Base-by-base conservation (phyloP, 441 rosid genomes). In the Pelargonium cotyledonis region DNA sequence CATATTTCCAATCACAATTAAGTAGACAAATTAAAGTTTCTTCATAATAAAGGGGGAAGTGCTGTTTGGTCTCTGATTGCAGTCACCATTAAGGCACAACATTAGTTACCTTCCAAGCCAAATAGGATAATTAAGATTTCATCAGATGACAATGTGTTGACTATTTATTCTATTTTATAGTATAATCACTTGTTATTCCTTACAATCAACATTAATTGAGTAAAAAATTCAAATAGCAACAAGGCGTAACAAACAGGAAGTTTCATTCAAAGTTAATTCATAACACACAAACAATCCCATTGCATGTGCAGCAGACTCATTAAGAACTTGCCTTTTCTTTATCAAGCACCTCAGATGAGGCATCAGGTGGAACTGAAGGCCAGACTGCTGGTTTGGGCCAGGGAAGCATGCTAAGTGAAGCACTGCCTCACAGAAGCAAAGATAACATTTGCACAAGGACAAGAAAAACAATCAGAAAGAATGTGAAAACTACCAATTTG, bases 331-430 rank as follows among this genome's bases (percentile, higher is more conserved):
- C 99, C 96, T 90, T 95, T 83, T 95, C 99, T 88, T 95, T 95
- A 61, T 55, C 89, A 84, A 90, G 88, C 81, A 95, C 97, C 80
- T 86, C 87, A 7, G 91, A 66, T 68, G 97, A 83, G 78, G 92
- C 90, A 82, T 89, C 92, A 65, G 79, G 72, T 51, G 97, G 98
- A 85, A 89, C 83, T 55, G 88, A 88, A 65, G 99, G 98, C 98
- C 99, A 95, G 78, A 92, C 85, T 40, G 89, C 81, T 65, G 99
- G 98, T 76, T 87, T 95, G 65, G 99, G 98, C 99, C 98, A 90
- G 68, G 97, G 91, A 62, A 95, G 89, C 99, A 95, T 90, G 82
- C 99, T 92, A 66, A 92, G 95, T 41, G 85, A 89, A 75, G 98
- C 99, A 84, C 99, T 92, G 92, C 78, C 63, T 79, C 73, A 65